phyloP scores from a whole-genome alignment of 2,329 filamentous ascomycete genomes.

The Orbilia javanica region DNA sequence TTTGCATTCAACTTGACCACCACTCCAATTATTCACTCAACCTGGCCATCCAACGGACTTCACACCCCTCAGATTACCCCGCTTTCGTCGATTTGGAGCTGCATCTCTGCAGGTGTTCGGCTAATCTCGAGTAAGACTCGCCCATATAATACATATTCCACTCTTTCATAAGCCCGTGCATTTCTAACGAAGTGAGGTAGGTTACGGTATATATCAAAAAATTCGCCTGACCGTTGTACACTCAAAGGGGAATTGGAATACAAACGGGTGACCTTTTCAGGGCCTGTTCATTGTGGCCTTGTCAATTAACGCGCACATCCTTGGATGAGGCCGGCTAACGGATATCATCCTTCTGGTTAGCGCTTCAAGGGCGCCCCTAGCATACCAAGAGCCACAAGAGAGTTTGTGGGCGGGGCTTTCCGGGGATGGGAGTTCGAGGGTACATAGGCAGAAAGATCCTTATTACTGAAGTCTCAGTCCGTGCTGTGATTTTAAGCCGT shows the following conservation, averaged over 20 bases:
- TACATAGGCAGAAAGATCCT: not conserved
- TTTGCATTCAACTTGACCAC: not conserved
- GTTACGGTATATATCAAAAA: not conserved
- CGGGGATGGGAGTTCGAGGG: constrained; percentile 2
- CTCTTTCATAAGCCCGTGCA: not conserved
- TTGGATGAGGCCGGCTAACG: constrained; percentile 43
- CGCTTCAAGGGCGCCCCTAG: constrained; percentile 32
- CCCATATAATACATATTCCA: not conserved
- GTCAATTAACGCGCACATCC: constrained; percentile 36
- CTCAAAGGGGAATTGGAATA: not conserved
- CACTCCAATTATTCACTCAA: not conserved
- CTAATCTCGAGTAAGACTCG: constrained; percentile 11
- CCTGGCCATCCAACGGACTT: constrained; percentile 4
- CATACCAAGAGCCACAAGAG: constrained; percentile 8
- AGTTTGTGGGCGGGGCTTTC: constrained; percentile 12
- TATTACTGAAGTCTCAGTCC: not conserved
- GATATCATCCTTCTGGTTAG: constrained; percentile 30
- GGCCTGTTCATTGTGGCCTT: not conserved
- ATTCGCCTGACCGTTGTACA: not conserved
- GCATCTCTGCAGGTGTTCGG: constrained; percentile 9
- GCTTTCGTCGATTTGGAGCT: not conserved
- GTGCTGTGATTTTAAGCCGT: not conserved
- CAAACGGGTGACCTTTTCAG: not conserved
- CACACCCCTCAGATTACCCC: constrained; percentile 9
- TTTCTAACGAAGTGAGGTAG: not conserved